Evolutionary conservation across 2,329 filamentous ascomycete genomes (phyloP), one percentile per base, ranked within the genome.

Genomic region (Colletotrichum musae): DNA sequence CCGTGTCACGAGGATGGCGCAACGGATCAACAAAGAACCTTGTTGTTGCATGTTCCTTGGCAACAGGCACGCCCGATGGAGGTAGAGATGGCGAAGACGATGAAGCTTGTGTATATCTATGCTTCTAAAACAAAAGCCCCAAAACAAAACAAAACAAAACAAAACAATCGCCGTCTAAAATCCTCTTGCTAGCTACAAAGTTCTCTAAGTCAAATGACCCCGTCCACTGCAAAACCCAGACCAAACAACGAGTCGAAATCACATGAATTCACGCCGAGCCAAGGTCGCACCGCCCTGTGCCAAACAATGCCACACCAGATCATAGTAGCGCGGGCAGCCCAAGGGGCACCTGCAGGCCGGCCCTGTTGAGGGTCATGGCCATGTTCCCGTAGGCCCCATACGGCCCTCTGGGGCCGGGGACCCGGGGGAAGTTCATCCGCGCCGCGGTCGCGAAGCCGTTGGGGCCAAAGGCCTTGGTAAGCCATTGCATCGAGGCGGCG

Each of bases 331-430:
- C 28, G 1, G 43, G 57, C 13, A 6, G 21, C 10, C 45, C 45
- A 50, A 50, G 36, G 45, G 50, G 28, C 26, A 59, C 57, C 26
- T 16, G 15, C 24, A 39, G 39, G 7, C 43, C 43, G 18, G 15
- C 45, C 26, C 16, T 39, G 57, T 50, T 43, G 9, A 59, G 50
- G 10, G 57, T 59, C 57, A 59, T 50, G 13, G 45, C n/a, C 6
- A n/a, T 16, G 45, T 59, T 50, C 0, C 57, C 57, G 28, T 59
- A 58, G 18, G 54, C 54, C 18, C 54, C 54, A n/a, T 26, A 58
- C 10, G 54, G 41, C 10, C 12, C n/a, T 18, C 18, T 18, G 45
- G 57, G 41, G 4, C 24, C 56, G 16, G 57, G 28, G 45, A 45
- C 36, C n/a, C 56, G 6, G 28, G 57, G 43, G 21, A 59, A 39